Evolutionary conservation across 345 rosid species (phyloP), one percentile per base, ranked within the genome.

Genomic region (Citrus maxima): DNA sequence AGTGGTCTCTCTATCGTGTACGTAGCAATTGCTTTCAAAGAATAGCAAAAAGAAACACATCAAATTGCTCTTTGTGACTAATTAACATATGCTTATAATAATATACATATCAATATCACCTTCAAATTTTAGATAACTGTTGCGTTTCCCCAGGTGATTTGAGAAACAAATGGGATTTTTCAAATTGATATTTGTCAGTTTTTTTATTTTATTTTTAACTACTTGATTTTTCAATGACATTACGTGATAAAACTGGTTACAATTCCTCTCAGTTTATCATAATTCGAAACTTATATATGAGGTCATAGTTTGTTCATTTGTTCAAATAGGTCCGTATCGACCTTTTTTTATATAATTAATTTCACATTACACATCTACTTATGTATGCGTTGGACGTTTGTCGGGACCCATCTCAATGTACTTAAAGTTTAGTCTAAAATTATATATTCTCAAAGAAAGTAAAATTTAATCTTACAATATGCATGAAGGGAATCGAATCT

Each of bases 401-500:
- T 46, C 1, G 18, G 1, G 5, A 46, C 5, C 18, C 14, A 4
- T 3, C 5, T 3, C 1, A 0, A 46, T 12, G 18, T 12, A 13
- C 4, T 46, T 46, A 12, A 46, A 12, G 5, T 1, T 2, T 46
- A 13, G 18, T 16, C 5, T 12, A 3, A 46, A 46, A 46, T 46
- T 12, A 46, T 3, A 46, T 12, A 46, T 3, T 46, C 0, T 46
- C 51, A 46, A 13, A 46, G 5, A 46, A 46, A 13, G 0, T 0
- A 3, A 46, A 46, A 46, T 13, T 46, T 13, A 13, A 46, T 46
- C 0, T 13, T 13, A 46, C 5, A 46, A 46, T 13, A 46, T 1
- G 4, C 0, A 13, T 46, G 0, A 0, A 46, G 0, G 0, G 4
- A 46, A 46, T 46, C 16, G 5, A 46, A 46, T 13, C 5, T 0